Percentiles rank a stretch among this genome's conserved stretches.
These are phyloP conservation scores for Boletus sp. DNA, from an alignment of 1,284 basidiomycete species.

Conservation along the genomic window DNA sequence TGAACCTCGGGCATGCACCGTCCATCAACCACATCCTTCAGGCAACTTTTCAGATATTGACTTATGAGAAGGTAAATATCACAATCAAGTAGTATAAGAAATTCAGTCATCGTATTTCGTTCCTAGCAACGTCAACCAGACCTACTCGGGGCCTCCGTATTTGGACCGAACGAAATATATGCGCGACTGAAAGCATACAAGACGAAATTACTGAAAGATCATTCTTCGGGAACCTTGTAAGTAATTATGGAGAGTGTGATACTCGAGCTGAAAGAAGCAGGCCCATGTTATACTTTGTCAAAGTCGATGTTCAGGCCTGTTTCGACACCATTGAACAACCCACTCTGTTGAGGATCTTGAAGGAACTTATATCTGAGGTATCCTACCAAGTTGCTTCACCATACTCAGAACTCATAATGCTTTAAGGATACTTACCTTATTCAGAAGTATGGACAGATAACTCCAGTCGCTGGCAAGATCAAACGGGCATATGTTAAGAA, in stretches of 20 bases:
- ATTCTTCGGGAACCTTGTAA: conserved; percentile 51
- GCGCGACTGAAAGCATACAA: conserved; percentile 71
- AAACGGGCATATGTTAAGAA: conserved; percentile 55
- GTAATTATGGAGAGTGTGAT: conserved; percentile 18
- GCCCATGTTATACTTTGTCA: conserved; percentile 89
- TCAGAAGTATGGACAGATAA: conserved; percentile 62
- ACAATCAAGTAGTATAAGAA: not conserved
- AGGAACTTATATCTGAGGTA: conserved; percentile 71
- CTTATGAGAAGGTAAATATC: conserved; percentile 72
- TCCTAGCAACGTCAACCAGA: conserved; percentile 59
- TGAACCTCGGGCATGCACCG: conserved; percentile 31
- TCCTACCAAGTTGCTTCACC: not conserved
- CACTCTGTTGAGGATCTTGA: conserved; percentile 78
- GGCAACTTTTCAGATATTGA: conserved; percentile 79
- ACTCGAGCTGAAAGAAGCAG: conserved; percentile 38
- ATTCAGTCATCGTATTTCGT: not conserved
- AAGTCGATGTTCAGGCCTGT: conserved; percentile 92
- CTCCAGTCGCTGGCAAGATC: conserved; percentile 46
- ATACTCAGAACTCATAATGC: not conserved
- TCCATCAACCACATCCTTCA: conserved; percentile 88
- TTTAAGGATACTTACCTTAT: conserved; percentile 60
- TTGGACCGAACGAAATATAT: conserved; percentile 83
- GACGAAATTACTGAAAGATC: conserved; percentile 40
- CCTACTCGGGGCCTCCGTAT: conserved; percentile 74
- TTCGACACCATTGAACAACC: conserved; percentile 96